Percentiles rank a stretch among this genome's conserved stretches.
Conservation (phyloP, 345 rosid species). For the Citropsis articulata region DNA sequence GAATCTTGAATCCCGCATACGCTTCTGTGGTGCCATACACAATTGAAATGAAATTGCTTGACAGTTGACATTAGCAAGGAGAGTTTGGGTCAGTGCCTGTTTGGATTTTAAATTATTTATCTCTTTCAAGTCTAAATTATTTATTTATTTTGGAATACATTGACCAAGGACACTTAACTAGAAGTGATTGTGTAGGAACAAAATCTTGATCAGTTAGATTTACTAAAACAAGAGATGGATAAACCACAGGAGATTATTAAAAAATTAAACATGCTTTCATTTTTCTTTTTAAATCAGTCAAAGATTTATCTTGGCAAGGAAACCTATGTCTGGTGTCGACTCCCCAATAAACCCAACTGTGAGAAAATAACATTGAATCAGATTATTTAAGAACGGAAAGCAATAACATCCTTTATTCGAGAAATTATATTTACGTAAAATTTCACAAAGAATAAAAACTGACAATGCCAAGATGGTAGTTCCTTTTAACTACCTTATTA, state of each 20-base stretch:
- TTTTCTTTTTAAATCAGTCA: background rate
- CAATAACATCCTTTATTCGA: background rate
- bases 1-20: too few relatives aligned
- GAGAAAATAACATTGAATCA: background rate
- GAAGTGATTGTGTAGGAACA: background rate
- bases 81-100: too few relatives aligned
- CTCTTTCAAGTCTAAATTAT: background rate
- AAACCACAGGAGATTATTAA: background rate
- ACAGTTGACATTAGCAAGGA: background rate
- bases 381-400: background rate
- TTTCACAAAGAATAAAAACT: background rate
- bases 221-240: background rate
- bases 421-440: background rate
- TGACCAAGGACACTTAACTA: background rate
- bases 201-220: background rate
- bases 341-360: background rate
- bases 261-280: background rate
- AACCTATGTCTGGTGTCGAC: background rate
- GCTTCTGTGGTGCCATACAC: too few relatives aligned
- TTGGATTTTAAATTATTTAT: too few relatives aligned
- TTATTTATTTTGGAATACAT: background rate
- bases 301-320: background rate
- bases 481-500: background rate
- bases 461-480: background rate
- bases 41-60: background rate